phyloP scores from a whole-genome alignment of 176 grass and related monocot genomes.

The Oryza australiensis region DNA sequence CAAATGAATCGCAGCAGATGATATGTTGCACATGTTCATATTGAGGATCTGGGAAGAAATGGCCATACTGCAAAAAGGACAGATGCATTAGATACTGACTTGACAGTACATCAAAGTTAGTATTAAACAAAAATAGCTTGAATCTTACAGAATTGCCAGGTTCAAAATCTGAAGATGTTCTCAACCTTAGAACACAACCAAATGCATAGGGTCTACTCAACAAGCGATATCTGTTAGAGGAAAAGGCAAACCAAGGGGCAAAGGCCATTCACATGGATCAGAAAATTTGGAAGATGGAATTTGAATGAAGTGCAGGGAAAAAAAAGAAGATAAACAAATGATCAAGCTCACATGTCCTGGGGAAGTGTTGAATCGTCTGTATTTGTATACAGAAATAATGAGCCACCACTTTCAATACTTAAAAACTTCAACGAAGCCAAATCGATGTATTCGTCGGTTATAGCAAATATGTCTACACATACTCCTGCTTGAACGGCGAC shows the following conservation, averaged over 20 bases:
- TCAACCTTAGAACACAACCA: slow-evolving; percentile 88
- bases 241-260: not conserved
- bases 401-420: slow-evolving; percentile 96
- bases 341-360: slow-evolving; percentile 84
- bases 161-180: slow-evolving; percentile 94
- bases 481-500: slow-evolving; percentile 95
- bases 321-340: not conserved
- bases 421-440: slow-evolving; percentile 96
- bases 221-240: slow-evolving; percentile 71
- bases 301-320: slow-evolving; percentile 22
- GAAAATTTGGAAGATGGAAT: not conserved
- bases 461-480: slow-evolving; percentile 91
- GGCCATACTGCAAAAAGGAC: slow-evolving; percentile 68
- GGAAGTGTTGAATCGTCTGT: slow-evolving; percentile 94
- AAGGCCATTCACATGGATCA: slow-evolving; percentile 14
- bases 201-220: slow-evolving; percentile 98
- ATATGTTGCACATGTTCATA: slow-evolving; percentile 99
- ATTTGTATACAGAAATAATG: slow-evolving; percentile 83
- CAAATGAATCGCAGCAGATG: slow-evolving; percentile 99
- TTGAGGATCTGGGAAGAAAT: slow-evolving; percentile 98
- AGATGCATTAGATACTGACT: slow-evolving; percentile 23
- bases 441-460: slow-evolving; percentile 96
- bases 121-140: slow-evolving; percentile 35
- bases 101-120: not conserved
- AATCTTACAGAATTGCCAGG: slow-evolving; percentile 77